Percentiles rank a stretch among this genome's conserved stretches.
These are phyloP conservation scores for Melaleuca alternifolia DNA, from an alignment of 345 rosid species.

Conservation along the genomic window DNA sequence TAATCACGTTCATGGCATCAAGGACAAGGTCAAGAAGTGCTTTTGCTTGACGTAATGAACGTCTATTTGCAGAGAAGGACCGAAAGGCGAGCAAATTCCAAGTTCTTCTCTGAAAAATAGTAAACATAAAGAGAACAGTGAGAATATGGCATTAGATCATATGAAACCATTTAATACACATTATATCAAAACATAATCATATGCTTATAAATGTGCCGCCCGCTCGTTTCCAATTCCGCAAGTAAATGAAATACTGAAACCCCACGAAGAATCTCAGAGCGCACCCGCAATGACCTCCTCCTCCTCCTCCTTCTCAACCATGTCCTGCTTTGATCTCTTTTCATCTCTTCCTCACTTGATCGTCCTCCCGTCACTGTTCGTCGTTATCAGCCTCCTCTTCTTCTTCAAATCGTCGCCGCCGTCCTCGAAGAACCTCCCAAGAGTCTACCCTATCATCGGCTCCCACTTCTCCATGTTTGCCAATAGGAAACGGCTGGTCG, in stretches of 20 bases:
- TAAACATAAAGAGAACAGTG: too few species aligned
- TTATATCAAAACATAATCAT: too few species aligned
- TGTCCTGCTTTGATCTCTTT: not conserved
- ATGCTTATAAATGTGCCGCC: not conserved
- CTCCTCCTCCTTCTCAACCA: not conserved
- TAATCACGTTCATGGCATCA: not conserved
- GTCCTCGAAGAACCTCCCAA: conserved; percentile 4
- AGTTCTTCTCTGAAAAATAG: not conserved
- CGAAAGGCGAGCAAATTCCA: too few species aligned
- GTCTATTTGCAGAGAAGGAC: too few species aligned
- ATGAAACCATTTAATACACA: not conserved
- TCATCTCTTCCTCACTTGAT: not conserved
- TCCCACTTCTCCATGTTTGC: conserved; percentile 6
- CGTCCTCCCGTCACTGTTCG: not conserved
- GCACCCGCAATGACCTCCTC: not conserved
- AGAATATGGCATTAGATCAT: not conserved
- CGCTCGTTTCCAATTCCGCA: not conserved
- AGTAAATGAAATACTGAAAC: not conserved
- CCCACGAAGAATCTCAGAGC: not conserved
- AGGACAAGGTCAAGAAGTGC: not conserved
- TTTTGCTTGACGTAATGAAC: not conserved
- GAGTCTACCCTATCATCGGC: conserved; percentile 42
- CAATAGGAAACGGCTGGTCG: conserved; percentile 20
- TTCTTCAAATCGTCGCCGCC: not conserved
- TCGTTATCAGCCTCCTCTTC: not conserved